phyloP scores from a whole-genome alignment of 768 basidiomycete species.

The Suillus plorans region DNA sequence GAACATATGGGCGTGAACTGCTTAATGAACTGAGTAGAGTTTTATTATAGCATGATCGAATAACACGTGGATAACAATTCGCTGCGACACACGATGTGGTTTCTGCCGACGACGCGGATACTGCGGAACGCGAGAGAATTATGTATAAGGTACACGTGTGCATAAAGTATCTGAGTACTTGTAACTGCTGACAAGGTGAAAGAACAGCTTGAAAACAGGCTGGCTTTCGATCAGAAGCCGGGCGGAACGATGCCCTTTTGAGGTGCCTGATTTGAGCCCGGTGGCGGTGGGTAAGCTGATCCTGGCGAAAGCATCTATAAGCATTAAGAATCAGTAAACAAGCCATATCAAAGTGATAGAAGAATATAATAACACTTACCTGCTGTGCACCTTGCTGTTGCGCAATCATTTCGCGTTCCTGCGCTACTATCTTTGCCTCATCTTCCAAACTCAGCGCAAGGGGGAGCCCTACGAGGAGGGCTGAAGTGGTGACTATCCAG shows the following conservation, averaged over 20 bases:
- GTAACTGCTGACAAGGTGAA: constrained; percentile 7
- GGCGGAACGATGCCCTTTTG: constrained; percentile 74
- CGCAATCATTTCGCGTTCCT: constrained; percentile 92
- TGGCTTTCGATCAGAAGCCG: constrained; percentile 58
- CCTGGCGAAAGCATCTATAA: constrained; percentile 69
- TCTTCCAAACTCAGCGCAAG: constrained; percentile 93
- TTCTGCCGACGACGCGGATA: constrained; percentile 11
- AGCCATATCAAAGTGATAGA: background rate
- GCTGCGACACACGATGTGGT: constrained; percentile 9
- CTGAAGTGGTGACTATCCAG: constrained; percentile 94
- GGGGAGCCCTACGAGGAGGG: constrained; percentile 90
- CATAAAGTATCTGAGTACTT: constrained; percentile 8
- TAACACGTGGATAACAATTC: constrained; percentile 21
- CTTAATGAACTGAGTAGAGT: constrained; percentile 12
- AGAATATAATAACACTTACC: constrained; percentile 44
- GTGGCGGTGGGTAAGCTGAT: constrained; percentile 53
- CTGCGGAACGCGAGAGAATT: constrained; percentile 17
- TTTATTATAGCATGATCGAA: constrained; percentile 30
- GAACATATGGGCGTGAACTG: constrained; percentile 14
- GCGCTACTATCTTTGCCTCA: constrained; percentile 90
- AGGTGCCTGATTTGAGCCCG: constrained; percentile 36
- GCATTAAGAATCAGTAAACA: constrained; percentile 12
- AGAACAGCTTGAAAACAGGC: constrained; percentile 1
- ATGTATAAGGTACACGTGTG: constrained; percentile 15
- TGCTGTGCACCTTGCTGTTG: constrained; percentile 93